Evolutionary conservation across 108 stramenopile species (phyloP), one percentile per base, ranked within the genome.

Genomic region (Schizochytrium sp.): DNA sequence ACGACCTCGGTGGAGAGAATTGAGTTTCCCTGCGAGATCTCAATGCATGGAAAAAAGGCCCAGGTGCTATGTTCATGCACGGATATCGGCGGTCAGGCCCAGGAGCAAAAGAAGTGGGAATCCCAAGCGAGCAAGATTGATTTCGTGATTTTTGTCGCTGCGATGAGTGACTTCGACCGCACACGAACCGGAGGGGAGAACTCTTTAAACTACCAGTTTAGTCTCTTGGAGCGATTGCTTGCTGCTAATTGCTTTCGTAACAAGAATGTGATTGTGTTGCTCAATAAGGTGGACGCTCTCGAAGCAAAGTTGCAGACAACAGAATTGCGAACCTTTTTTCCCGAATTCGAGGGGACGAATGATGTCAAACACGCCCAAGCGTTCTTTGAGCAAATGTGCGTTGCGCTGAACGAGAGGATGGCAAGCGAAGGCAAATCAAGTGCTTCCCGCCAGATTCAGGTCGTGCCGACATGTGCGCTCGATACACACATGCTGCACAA

Each of bases 41-140:
- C 8, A 6, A 53, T 83, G 18, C 45, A 34, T 0, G 28, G 25
- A 12, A 10, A 45, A 3, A 23, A 53, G 12, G 76, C 44, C 18
- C 1, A 53, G 51, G 76, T 83, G 2, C n/a, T 3, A 12, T 83
- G 76, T 45, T 45, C 76, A 16, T 83, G 76, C 23, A 83, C 76
- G 12, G 76, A 83, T 83, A 83, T 83, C 48, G 76, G 76, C 3
- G 76, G 76, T 16, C 76, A 83, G 76, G 76, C 76, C 0, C 76
- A 83, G 28, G 76, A 83, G 76, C 76, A 83, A 28, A 47, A 83
- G 28, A 83, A 83, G 51, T 83, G 76, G 76, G 76, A 83, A 23
- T 43, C 45, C 0, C 76, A 83, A 16, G 76, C 76, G 2, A 23
- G 25, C 48, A 83, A 34, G 0, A 45, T 83, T 6, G 76, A 83